These are phyloP conservation scores for Russula dissimulans DNA, from an alignment of 768 basidiomycete species.

Conservation along the genomic window DNA sequence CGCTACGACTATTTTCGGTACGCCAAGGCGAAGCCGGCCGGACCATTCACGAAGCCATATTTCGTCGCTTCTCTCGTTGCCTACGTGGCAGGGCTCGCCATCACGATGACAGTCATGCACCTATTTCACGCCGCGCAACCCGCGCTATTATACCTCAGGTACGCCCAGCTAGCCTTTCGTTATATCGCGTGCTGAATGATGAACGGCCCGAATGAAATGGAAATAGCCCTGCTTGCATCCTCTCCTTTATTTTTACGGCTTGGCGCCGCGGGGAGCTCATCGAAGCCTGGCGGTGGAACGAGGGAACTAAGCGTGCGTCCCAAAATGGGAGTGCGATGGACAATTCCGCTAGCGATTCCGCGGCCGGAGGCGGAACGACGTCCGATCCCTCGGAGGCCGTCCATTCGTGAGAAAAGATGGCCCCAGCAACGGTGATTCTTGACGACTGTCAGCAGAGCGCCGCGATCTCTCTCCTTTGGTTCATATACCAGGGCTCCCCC, in stretches of 20 bases:
- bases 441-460: not conserved
- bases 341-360: constrained; percentile 4
- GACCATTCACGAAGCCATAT: constrained; percentile 58
- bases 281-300: constrained; percentile 65
- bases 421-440: not conserved
- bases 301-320: constrained; percentile 30
- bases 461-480: not conserved
- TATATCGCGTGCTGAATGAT: too few species aligned
- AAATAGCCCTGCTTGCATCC: constrained; percentile 63
- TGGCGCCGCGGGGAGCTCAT: constrained; percentile 56
- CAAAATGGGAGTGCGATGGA: constrained; percentile 20
- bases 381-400: constrained; percentile 10
- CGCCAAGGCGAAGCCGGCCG: constrained; percentile 21
- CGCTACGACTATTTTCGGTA: constrained; percentile 65
- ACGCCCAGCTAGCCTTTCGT: constrained; percentile 18
- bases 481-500: too few species aligned
- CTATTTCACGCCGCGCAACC: constrained; percentile 70
- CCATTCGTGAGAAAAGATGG: not conserved
- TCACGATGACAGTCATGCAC: constrained; percentile 85
- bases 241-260: constrained; percentile 56
- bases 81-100: constrained; percentile 63
- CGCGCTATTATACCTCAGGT: constrained; percentile 88
- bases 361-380: not conserved
- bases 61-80: constrained; percentile 60
- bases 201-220: constrained; percentile 2